Evolutionary conservation across 1,284 basidiomycete genomes (phyloP).

Genomic region (Microbotryum lychnidis-dioicae): DNA sequence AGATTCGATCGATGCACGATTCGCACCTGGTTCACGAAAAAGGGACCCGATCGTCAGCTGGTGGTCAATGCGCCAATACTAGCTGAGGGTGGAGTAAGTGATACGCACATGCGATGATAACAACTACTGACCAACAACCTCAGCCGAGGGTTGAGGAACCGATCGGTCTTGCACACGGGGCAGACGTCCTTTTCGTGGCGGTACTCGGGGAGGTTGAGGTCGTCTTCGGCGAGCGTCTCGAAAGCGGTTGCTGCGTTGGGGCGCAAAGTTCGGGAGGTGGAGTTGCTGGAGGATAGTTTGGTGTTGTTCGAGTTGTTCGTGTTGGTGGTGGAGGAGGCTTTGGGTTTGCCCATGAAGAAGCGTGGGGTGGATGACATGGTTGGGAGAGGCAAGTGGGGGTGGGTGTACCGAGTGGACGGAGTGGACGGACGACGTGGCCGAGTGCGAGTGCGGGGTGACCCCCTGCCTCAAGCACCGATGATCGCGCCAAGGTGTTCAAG

Average conservation of each 20-base stretch:
- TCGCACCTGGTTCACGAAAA: slow-evolving; percentile 64
- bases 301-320: background rate
- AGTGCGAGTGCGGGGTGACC: no score
- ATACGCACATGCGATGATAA: slow-evolving; percentile 89
- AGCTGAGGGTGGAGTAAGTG: background rate
- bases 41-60: background rate
- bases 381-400: slow-evolving; percentile 4
- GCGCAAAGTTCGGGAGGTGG: slow-evolving; percentile 2
- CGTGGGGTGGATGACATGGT: slow-evolving; percentile 3
- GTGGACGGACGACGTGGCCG: background rate
- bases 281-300: slow-evolving; percentile 1
- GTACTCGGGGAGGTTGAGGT: slow-evolving; percentile 10
- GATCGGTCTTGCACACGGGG: slow-evolving; percentile 92
- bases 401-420: no score
- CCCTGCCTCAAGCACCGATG: no score
- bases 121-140: slow-evolving; percentile 81
- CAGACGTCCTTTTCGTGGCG: slow-evolving; percentile 67
- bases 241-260: background rate
- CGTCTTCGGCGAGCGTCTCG: slow-evolving; percentile 9
- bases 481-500: no score
- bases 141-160: slow-evolving; percentile 90
- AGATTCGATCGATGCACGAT: slow-evolving; percentile 92
- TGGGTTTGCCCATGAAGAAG: slow-evolving; percentile 26
- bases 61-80: background rate
- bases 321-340: background rate